Percentiles rank a stretch among this genome's conserved stretches.
Evolutionary conservation across 208 protist species (phyloP).

Genomic region (Trypanosoma brucei): DNA sequence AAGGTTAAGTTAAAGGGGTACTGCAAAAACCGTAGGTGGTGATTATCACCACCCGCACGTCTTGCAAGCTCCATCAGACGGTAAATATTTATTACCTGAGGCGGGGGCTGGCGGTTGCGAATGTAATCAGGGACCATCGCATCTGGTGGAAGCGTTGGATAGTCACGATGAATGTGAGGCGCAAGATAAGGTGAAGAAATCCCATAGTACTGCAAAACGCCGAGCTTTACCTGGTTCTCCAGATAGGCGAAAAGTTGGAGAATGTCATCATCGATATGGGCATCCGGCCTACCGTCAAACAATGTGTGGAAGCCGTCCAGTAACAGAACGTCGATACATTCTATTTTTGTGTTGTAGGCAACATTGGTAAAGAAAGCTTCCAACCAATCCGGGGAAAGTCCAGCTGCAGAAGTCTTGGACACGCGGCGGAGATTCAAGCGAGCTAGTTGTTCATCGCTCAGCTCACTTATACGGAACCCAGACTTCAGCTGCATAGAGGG

Average conservation of each 20-base stretch:
- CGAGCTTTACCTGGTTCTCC: constrained; percentile 70
- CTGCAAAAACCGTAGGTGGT: constrained; percentile 84
- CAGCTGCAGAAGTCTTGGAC: constrained; percentile 46
- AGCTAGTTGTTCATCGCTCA: constrained; percentile 68
- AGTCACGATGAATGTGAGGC: constrained; percentile 63
- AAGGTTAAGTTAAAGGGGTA: constrained; percentile 86
- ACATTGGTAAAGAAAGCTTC: constrained; percentile 88
- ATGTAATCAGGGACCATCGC: constrained; percentile 77
- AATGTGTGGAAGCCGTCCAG: constrained; percentile 82
- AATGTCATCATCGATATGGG: constrained; percentile 76
- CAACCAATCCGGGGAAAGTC: constrained; percentile 80
- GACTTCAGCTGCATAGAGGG: constrained; percentile 80
- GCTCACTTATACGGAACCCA: constrained; percentile 77
- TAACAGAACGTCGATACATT: constrained; percentile 77
- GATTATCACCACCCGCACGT: constrained; percentile 47
- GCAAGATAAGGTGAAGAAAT: constrained; percentile 74
- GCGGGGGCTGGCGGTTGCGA: constrained; percentile 38
- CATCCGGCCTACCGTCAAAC: constrained; percentile 68
- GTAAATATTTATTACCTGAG: constrained; percentile 68
- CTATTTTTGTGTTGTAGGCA: constrained; percentile 77
- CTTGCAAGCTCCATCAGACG: constrained; percentile 62
- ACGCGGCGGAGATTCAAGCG: constrained; percentile 73
- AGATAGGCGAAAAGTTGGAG: constrained; percentile 79
- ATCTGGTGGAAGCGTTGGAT: constrained; percentile 67
- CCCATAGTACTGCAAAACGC: constrained; percentile 84